phyloP scores from a whole-genome alignment of 306 rosid genomes.

The Arachis stenosperma region DNA sequence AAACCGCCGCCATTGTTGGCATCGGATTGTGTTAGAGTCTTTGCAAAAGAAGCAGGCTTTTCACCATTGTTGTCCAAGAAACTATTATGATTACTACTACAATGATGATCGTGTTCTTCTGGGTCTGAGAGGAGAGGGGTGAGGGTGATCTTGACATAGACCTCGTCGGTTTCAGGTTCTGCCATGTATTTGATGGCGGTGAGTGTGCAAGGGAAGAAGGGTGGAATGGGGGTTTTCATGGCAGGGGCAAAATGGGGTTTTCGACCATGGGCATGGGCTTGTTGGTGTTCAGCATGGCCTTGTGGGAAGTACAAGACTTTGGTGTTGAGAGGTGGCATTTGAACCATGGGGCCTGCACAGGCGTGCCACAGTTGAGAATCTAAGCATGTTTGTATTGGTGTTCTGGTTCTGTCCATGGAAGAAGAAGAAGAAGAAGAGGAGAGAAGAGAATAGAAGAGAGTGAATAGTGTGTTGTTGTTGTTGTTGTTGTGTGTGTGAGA shows the following conservation, averaged over 20 bases:
- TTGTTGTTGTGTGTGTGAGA: neutral
- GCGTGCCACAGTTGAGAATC: slow-evolving; percentile 97
- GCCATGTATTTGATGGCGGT: slow-evolving; percentile 80
- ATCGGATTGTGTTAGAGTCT: slow-evolving; percentile 96
- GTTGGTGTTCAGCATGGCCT: slow-evolving; percentile 87
- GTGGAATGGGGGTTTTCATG: slow-evolving; percentile 48
- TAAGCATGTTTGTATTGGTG: slow-evolving; percentile 44
- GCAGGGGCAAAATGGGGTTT: slow-evolving; percentile 48
- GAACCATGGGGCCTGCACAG: slow-evolving; percentile 97
- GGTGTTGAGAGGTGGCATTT: slow-evolving; percentile 82
- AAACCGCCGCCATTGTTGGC: slow-evolving; percentile 98
- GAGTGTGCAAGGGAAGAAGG: slow-evolving; percentile 66
- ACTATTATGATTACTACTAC: slow-evolving; percentile 43
- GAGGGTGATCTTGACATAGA: slow-evolving; percentile 66
- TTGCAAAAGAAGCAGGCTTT: slow-evolving; percentile 76
- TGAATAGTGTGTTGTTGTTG: neutral
- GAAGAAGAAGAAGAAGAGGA: slow-evolving; percentile 31
- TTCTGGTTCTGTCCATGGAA: slow-evolving; percentile 46
- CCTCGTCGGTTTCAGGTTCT: slow-evolving; percentile 88
- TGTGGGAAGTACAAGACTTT: slow-evolving; percentile 92
- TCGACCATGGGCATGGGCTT: neutral
- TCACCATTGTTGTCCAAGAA: slow-evolving; percentile 53
- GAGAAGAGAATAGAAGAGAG: neutral
- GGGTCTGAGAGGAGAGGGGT: slow-evolving; percentile 53
- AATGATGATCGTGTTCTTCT: slow-evolving; percentile 33